These are phyloP conservation scores for Chrysoporthe deuterocubensis DNA, from an alignment of 2,329 filamentous ascomycete genomes.

Conservation along the genomic window DNA sequence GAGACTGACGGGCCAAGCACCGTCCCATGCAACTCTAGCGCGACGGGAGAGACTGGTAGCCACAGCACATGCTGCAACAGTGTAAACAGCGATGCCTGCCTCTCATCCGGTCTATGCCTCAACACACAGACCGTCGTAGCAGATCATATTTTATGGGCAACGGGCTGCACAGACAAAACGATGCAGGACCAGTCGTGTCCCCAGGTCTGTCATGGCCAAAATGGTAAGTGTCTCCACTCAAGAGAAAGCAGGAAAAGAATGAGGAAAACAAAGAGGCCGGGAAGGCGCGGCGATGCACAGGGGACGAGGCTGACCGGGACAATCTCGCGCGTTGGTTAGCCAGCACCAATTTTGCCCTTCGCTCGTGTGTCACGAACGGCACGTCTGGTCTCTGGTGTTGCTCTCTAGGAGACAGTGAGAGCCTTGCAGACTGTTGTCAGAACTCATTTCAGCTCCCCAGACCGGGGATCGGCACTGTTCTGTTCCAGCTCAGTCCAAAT, in stretches of 20 bases:
- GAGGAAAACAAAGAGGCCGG: background rate
- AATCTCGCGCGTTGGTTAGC: background rate
- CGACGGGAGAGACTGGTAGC: slow-evolving; percentile 28
- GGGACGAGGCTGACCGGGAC: too few relatives aligned
- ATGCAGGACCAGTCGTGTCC: slow-evolving; percentile 32
- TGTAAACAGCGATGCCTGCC: slow-evolving; percentile 32
- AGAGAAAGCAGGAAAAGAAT: background rate
- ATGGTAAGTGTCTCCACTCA: background rate
- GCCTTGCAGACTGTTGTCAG: slow-evolving; percentile 30
- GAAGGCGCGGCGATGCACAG: background rate
- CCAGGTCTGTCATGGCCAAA: slow-evolving; percentile 29
- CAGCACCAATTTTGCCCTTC: slow-evolving; percentile 15
- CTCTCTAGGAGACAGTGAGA: slow-evolving; percentile 26
- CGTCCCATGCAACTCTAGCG: slow-evolving; percentile 30
- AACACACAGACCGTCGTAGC: slow-evolving; percentile 30
- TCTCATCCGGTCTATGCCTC: slow-evolving; percentile 33
- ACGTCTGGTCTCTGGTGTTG: slow-evolving; percentile 32
- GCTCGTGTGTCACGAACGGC: slow-evolving; percentile 26
- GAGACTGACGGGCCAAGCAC: slow-evolving; percentile 2
- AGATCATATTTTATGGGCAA: slow-evolving; percentile 31
- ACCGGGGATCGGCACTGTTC: slow-evolving; percentile 29
- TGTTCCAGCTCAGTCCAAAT: slow-evolving; percentile 28
- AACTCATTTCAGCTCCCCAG: slow-evolving; percentile 29
- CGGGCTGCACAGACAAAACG: slow-evolving; percentile 32
- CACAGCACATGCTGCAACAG: slow-evolving; percentile 34